These are phyloP conservation scores for Sporothrix phasma DNA, from an alignment of 2,329 filamentous ascomycete genomes.

Conservation along the genomic window DNA sequence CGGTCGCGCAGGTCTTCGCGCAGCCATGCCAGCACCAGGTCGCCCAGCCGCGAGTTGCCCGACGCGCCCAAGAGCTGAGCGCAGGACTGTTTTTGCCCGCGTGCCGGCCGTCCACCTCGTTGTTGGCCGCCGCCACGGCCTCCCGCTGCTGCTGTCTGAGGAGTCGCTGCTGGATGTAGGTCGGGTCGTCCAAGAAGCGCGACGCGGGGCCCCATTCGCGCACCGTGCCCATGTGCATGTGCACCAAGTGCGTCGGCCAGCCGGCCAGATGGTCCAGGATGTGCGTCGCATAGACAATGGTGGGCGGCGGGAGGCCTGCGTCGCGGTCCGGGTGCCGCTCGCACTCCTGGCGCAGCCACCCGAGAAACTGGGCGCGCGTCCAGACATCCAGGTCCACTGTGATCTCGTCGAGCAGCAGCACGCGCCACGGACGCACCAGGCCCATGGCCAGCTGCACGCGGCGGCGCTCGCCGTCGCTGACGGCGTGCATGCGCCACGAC, in stretches of 20 bases:
- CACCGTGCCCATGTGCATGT: slow-evolving; percentile 84
- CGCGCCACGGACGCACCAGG: slow-evolving; percentile 78
- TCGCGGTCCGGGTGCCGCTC: slow-evolving; percentile 52
- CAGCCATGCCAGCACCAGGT: slow-evolving; percentile 83
- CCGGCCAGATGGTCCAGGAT: slow-evolving; percentile 89
- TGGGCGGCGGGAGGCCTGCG: slow-evolving; percentile 35
- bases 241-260: slow-evolving; percentile 92
- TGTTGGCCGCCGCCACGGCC: too few relatives aligned
- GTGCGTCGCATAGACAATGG: slow-evolving; percentile 95
- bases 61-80: slow-evolving; percentile 24
- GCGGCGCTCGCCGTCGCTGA: slow-evolving; percentile 83
- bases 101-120: slow-evolving; percentile 19
- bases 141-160: background rate
- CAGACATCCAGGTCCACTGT: slow-evolving; percentile 93
- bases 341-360: slow-evolving; percentile 80
- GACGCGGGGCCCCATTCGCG: slow-evolving; percentile 76
- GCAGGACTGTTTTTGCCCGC: background rate
- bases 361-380: slow-evolving; percentile 72
- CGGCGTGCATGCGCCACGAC: slow-evolving; percentile 89
- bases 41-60: slow-evolving; percentile 76
- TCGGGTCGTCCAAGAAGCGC: slow-evolving; percentile 44
- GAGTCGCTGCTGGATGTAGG: slow-evolving; percentile 14
- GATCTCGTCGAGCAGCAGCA: slow-evolving; percentile 89
- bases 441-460: slow-evolving; percentile 96
- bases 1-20: slow-evolving; percentile 67